Percentiles rank a stretch among this genome's conserved stretches.
These are phyloP conservation scores for Trichoderma asperellum DNA, from an alignment of 2,329 filamentous ascomycete species.

Conservation along the genomic window DNA sequence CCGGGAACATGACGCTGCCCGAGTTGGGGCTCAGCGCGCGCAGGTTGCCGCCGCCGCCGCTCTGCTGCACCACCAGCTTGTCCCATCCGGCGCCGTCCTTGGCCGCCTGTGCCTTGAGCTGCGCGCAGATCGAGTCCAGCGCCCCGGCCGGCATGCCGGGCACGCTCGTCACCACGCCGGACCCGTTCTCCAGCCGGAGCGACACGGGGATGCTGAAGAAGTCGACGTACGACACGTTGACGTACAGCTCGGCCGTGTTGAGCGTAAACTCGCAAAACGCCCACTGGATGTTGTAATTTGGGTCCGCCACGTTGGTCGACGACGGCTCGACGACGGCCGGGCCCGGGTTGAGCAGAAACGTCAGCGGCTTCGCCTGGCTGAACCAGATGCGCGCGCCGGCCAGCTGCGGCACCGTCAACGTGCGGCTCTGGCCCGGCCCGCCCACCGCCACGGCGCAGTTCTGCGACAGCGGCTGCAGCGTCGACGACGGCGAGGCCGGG, in stretches of 20 bases:
- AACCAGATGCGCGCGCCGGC: conserved; percentile 76
- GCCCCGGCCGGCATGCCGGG: conserved; percentile 54
- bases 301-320: conserved; percentile 66
- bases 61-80: conserved; percentile 47
- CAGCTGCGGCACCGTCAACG: conserved; percentile 69
- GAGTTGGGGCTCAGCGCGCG: conserved; percentile 60
- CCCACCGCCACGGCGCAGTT: conserved; percentile 69
- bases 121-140: conserved; percentile 50
- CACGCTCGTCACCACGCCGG: conserved; percentile 51
- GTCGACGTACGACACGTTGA: conserved; percentile 75
- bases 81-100: conserved; percentile 56
- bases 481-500: conserved; percentile 60
- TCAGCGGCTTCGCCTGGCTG: conserved; percentile 61
- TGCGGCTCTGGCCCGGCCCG: conserved; percentile 60
- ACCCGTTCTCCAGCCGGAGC: conserved; percentile 54
- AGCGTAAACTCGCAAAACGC: conserved; percentile 72
- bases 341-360: conserved; percentile 71
- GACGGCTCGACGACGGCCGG: conserved; percentile 76
- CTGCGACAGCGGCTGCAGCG: conserved; percentile 54
- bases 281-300: conserved; percentile 66
- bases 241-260: conserved; percentile 63
- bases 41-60: conserved; percentile 45
- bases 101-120: conserved; percentile 51
- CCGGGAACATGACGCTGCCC: conserved; percentile 48
- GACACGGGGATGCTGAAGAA: conserved; percentile 71